A percentile compares a stretch with the other conserved stretches of the same genome.
Evolutionary conservation across 306 rosid genomes (phyloP).

Genomic region (Cicer bijugum): DNA sequence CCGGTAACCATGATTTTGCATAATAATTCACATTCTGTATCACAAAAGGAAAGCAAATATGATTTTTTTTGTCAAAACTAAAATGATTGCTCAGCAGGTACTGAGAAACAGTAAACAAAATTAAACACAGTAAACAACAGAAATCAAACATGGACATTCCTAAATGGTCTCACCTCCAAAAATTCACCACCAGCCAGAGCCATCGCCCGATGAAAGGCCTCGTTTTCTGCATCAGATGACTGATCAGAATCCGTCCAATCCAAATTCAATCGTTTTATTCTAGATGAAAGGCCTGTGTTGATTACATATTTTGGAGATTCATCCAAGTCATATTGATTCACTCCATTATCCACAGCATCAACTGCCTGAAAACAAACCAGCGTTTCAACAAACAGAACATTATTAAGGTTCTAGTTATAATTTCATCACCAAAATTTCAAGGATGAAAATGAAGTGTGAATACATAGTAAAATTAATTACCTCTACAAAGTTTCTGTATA

Average conservation of each 20-base stretch:
- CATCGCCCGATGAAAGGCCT: constrained; percentile 63
- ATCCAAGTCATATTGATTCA: constrained; percentile 55
- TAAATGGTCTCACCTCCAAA: constrained; percentile 49
- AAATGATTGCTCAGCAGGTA: neutral
- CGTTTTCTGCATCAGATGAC: constrained; percentile 55
- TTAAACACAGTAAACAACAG: neutral
- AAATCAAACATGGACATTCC: constrained; percentile 1
- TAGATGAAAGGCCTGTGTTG: constrained; percentile 52
- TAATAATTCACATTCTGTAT: constrained; percentile 55
- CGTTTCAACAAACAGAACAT: constrained; percentile 2
- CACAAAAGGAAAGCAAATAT: neutral
- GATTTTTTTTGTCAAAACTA: neutral
- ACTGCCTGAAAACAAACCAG: constrained; percentile 47
- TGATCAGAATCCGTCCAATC: constrained; percentile 54
- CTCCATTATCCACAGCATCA: constrained; percentile 66
- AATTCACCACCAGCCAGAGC: constrained; percentile 61
- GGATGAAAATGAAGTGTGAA: neutral
- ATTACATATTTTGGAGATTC: constrained; percentile 56
- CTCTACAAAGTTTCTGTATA: constrained; percentile 58
- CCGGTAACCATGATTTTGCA: constrained; percentile 64
- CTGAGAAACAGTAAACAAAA: neutral
- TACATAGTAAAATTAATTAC: constrained; percentile 32
- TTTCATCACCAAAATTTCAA: neutral
- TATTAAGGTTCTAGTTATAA: neutral
- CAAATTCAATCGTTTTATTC: constrained; percentile 58